Base-by-base conservation (phyloP, 2,329 filamentous ascomycete genomes). In the Calycina herbarum region DNA sequence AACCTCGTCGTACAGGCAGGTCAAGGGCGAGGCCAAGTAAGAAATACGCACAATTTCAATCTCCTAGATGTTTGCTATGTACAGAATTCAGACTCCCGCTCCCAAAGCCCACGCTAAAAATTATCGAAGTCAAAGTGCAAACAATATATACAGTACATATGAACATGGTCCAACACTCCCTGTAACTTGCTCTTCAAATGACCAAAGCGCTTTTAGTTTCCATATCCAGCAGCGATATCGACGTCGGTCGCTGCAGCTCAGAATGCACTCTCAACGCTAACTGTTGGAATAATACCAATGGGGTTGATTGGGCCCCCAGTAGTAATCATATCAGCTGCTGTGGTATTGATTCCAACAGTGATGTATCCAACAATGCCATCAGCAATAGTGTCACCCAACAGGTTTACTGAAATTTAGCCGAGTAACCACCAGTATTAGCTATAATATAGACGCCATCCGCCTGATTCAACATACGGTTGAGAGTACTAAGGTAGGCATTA, bases 311-410 rank as follows among this genome's bases (percentile, higher is more conserved):
- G 45, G 8, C 57, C 33, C 1, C 59, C 65, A 56, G 5, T 59
- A 27, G 31, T 57, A 31, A 54, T 35, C 33, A 67, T 5, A 13
- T 15, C 58, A 11, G 40, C 62, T n/a, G 62, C 65, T 33, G 62
- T 66, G 8, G 70, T 68, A 57, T 77, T 74, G 13, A 77, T 72
- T 1, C 75, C 75, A 31, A 78, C 71, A 1, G 75, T 78, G 48
- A 78, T 73, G 40, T 78, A 78, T 2, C 74, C 74, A 20, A 78
- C 71, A 65, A 78, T 68, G 0, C 76, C 76, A 38, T 78, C 77
- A 33, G 67, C 68, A 24, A 76, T 61, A 61, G 76, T 70, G 61
- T 74, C 65, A 2, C 74, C 76, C 11, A 73, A 65, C 3, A 75
- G 67, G 24, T 75, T 71, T 31, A 77, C 69, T 1, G 51, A 64